Evolutionary conservation across 257 asterid genomes (phyloP).

Genomic region (Ajuga chamaepitys): DNA sequence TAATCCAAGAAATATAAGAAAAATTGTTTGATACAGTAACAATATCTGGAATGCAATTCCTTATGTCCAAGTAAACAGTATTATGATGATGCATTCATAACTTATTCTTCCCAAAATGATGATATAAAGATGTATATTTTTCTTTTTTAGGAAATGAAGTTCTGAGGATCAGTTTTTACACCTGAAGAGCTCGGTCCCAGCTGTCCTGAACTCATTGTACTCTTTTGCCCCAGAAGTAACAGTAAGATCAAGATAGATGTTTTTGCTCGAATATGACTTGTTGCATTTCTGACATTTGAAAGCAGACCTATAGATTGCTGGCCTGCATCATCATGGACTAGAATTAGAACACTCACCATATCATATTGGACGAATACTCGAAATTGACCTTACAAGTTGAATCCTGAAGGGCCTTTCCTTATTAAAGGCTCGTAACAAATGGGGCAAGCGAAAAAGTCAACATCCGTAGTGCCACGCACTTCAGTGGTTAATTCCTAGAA

Average conservation of each 20-base stretch:
- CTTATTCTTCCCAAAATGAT: neutral
- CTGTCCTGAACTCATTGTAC: conserved; percentile 69
- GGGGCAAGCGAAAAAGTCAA: conserved; percentile 82
- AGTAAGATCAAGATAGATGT: conserved; percentile 83
- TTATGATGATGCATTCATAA: neutral
- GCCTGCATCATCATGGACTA: conserved; percentile 39
- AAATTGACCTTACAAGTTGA: conserved; percentile 62
- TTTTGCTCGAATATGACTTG: conserved; percentile 88
- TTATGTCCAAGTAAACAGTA: neutral
- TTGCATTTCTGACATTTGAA: conserved; percentile 77
- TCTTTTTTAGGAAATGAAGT: neutral
- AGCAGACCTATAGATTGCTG: conserved; percentile 87
- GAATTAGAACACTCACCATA: conserved; percentile 2
- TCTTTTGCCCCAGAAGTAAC: conserved; percentile 81
- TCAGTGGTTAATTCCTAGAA: conserved; percentile 47
- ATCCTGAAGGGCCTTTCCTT: conserved; percentile 92
- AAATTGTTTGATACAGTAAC: neutral
- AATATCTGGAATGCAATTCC: neutral
- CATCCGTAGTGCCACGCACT: conserved; percentile 27
- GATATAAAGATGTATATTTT: neutral
- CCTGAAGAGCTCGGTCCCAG: conserved; percentile 94
- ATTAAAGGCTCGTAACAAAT: conserved; percentile 79
- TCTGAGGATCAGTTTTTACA: conserved; percentile 15
- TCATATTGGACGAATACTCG: neutral
- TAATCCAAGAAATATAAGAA: no score